Base-by-base conservation (phyloP, 352 stramenopile species). In the Globisporangium ultimum region DNA sequence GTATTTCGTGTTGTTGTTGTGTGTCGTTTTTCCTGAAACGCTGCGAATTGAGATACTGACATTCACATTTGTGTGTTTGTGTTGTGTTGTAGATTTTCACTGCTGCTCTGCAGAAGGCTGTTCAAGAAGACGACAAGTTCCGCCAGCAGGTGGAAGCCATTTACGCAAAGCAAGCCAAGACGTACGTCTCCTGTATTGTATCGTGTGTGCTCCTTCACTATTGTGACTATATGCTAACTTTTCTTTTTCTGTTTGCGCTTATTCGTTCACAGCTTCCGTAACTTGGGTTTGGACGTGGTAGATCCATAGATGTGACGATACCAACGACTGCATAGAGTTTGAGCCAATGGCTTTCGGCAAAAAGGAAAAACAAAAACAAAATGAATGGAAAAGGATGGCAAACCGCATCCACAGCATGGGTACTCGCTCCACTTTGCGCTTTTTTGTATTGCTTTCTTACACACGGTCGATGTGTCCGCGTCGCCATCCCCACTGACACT, bases 81-180 rank as follows among this genome's bases (percentile, higher is more conserved):
- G 22, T 40, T 46, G 8, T 5, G 51, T 42, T 58, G n/a, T 22
- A 89, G 81, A 60, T 81, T 52, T 89, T 90, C 62, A 79, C 79
- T 53, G 66, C 74, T 32, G 83, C 80, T 53, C 61, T 93, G 63
- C 78, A 89, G 55, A 90, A 90, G 61, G 81, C 77, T 28, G 70
- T 88, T 54, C 65, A 63, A 22, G 79, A 91, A 64, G 76, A 73
- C 62, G 70, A 84, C 40, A 55, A 73, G 50, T 88, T 93, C 72
- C 78, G 74, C 28, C 68, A 84, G 64, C 60, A 93, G 53, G 78
- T 91, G 46, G 79, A 93, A 55, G 47, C 78, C 41, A 73, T 93
- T 21, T 91, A 93, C 71, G 68, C 61, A 40, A 60, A 87, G 38
- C 83, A 93, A 48, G 79, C 83, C 1, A 79, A 82, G 46, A 66